Evolutionary conservation across 2,329 filamentous ascomycete genomes (phyloP).

Genomic region (Lanzia echinophila): DNA sequence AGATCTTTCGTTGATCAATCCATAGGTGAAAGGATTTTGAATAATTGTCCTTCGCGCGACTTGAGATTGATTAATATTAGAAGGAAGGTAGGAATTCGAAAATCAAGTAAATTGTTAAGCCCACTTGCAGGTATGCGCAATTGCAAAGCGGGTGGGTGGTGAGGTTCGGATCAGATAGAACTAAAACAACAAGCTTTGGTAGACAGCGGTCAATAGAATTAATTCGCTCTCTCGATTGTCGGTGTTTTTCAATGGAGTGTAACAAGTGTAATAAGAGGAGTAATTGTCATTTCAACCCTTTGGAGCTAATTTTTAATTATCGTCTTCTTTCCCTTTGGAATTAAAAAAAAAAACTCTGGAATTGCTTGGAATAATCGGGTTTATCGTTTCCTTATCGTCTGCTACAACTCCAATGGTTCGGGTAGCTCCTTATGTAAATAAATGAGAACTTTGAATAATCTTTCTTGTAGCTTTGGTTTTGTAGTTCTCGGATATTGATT

Average conservation of each 20-base stretch:
- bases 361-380: not conserved
- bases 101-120: not conserved
- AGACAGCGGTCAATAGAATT: not conserved
- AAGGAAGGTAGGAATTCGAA: too few species aligned
- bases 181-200: not conserved
- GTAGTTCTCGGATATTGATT: too few species aligned
- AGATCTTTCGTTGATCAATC: not conserved
- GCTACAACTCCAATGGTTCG: not conserved
- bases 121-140: not conserved
- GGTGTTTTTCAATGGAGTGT: too few species aligned
- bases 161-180: not conserved
- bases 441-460: too few species aligned
- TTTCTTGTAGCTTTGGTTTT: too few species aligned
- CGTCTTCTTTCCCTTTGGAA: not conserved
- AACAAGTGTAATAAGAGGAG: too few species aligned
- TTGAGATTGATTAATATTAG: not conserved
- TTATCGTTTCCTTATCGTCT: not conserved
- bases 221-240: not conserved
- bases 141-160: not conserved
- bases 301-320: not conserved
- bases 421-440: too few species aligned
- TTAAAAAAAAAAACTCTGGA: too few species aligned
- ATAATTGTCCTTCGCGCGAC: not conserved
- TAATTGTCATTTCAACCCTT: not conserved
- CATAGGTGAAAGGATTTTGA: not conserved